These are phyloP conservation scores for Penicillium arizonense DNA, from an alignment of 495 filamentous ascomycete species.

Conservation along the genomic window DNA sequence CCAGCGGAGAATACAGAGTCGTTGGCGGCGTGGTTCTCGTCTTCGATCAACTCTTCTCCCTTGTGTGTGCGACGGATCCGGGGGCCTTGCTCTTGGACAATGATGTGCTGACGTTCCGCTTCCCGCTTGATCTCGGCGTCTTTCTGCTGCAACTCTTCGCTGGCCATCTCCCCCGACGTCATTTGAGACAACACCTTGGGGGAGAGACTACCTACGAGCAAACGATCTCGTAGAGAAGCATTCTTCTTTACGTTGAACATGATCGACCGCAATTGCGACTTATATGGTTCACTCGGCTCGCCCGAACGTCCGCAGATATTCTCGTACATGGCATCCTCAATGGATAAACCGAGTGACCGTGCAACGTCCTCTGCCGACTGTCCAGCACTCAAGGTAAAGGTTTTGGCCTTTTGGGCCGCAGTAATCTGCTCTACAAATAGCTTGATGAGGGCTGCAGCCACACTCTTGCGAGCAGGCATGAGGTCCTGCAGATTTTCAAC, in stretches of 20 bases:
- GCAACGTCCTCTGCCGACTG: conserved; percentile 52
- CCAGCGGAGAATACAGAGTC: conserved; percentile 51
- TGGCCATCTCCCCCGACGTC: conserved; percentile 84
- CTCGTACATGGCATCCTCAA: conserved; percentile 70
- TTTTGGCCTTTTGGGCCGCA: conserved; percentile 46
- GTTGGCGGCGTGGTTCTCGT: conserved; percentile 50
- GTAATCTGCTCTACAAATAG: conserved; percentile 53
- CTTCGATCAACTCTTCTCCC: conserved; percentile 86
- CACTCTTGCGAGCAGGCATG: conserved; percentile 47
- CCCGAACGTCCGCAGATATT: conserved; percentile 50
- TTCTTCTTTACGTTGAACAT: conserved; percentile 86
- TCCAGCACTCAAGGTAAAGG: conserved; percentile 51
- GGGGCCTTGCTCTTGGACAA: conserved; percentile 79
- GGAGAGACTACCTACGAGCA: conserved; percentile 68
- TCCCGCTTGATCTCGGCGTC: conserved; percentile 71
- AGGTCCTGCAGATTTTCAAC: conserved; percentile 39
- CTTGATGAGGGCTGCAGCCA: conserved; percentile 51
- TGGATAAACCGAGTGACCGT: conserved; percentile 59
- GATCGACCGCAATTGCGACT: conserved; percentile 60
- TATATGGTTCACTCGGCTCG: conserved; percentile 54
- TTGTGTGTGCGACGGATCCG: conserved; percentile 91
- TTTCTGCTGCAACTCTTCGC: conserved; percentile 80
- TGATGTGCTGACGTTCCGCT: conserved; percentile 83
- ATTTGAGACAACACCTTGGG: conserved; percentile 75
- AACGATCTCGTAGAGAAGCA: conserved; percentile 67